Base-by-base conservation (phyloP, 805 yeast species). In the Candida boidinii region DNA sequence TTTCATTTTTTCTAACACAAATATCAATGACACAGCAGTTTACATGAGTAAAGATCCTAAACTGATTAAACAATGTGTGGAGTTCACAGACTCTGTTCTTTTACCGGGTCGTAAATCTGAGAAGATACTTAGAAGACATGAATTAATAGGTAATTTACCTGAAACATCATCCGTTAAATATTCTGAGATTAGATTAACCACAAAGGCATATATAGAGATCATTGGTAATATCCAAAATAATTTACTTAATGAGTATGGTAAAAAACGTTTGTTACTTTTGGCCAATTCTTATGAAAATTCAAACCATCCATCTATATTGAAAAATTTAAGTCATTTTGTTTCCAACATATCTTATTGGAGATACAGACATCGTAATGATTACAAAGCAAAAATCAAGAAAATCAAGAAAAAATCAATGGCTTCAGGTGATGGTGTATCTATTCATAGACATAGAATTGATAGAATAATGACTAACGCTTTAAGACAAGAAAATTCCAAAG, bases 1-100 rank as follows among this genome's bases (percentile, higher is more conserved):
- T 2, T 45, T 57, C 26, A 25, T 48, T 3, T 38, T 59, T 17
- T 45, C 53, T 15, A 49, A 48, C 26, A 29, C 34, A 8, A 49
- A 46, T 30, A 29, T 48, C 33, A 54, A 54, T 35, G 48, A 47
- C 11, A 44, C 60, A 0, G 58, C 56, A 8, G 21, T 48, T 18
- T 20, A 35, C 4, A 26, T 56, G 21, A 45, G 54, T 26, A 17
- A 31, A 7, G 37, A 46, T 23, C 34, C 45, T 2, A 39, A 30
- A 6, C 34, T 45, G 16, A 35, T 51, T 15, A 29, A 40, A 13
- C 41, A 44, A 5, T 44, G 54, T 4, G 43, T 57, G 13, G 23
- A 23, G 16, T 49, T 58, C 26, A 39, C 54, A 29, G 58, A 59
- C 30, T 37, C 34, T 20, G 43, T 36, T 18, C 22, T 58, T 26